Conservation (phyloP, 345 rosid species). For the Dovyalis caffra region DNA sequence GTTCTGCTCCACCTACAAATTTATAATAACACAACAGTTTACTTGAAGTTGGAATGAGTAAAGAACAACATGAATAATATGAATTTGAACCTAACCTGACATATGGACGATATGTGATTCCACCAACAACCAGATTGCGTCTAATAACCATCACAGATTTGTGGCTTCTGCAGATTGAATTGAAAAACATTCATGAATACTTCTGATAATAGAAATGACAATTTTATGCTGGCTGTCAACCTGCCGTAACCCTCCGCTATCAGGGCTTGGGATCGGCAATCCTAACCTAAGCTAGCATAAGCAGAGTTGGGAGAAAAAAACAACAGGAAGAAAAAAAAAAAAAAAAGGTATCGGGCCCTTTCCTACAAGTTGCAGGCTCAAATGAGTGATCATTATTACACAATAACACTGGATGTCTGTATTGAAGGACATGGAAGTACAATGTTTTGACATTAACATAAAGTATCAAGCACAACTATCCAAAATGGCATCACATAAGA, state of each 20-base stretch:
- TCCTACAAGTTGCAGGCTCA: not conserved
- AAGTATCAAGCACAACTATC: not conserved
- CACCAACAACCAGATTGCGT: slow-evolving; percentile 85
- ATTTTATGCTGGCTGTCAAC: not conserved
- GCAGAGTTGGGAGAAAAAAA: not conserved
- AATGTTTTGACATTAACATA: not conserved
- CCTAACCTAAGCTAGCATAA: not conserved
- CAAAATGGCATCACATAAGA: not conserved
- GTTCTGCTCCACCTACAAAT: not conserved
- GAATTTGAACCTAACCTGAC: slow-evolving; percentile 48
- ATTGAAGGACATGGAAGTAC: slow-evolving; percentile 1
- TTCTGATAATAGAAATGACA: not conserved
- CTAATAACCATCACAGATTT: slow-evolving; percentile 98
- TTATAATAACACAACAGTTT: not conserved
- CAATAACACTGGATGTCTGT: not conserved
- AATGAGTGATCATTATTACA: not conserved
- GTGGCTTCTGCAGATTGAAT: slow-evolving; percentile 63
- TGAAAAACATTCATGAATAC: slow-evolving; percentile 7
- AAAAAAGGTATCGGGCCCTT: not conserved
- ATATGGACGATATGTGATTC: slow-evolving; percentile 98
- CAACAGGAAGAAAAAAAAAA: not conserved
- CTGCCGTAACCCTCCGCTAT: not conserved
- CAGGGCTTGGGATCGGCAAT: not conserved
- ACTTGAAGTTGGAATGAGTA: not conserved
- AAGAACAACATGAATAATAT: slow-evolving; percentile 1